A percentile compares a stretch with the other conserved stretches of the same genome.
Conservation (phyloP, 176 grass and related monocot genomes). For the Eleusine coracana region DNA sequence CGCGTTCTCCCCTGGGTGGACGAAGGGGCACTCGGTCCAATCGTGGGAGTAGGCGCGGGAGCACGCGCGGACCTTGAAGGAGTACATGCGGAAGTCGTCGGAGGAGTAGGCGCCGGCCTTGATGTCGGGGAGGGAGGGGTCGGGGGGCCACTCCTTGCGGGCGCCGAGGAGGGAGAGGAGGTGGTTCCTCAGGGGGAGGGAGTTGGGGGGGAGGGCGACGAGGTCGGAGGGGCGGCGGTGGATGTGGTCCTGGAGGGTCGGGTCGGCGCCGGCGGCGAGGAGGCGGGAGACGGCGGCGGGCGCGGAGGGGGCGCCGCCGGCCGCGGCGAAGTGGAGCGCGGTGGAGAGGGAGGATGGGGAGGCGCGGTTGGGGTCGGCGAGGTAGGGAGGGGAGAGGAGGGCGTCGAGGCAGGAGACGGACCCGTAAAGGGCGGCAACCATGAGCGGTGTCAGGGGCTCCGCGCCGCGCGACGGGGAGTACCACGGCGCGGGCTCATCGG, state of each 20-base stretch:
- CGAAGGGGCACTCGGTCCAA: constrained; percentile 90
- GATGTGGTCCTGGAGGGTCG: constrained; percentile 46
- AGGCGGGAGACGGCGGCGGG: constrained; percentile 49
- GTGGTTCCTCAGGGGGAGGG: constrained; percentile 43
- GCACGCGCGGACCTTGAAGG: constrained; percentile 83
- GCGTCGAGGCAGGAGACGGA: constrained; percentile 50
- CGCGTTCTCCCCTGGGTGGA: constrained; percentile 87
- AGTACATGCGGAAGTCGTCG: constrained; percentile 84
- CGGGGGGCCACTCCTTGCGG: constrained; percentile 78
- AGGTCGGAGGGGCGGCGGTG: constrained; percentile 59
- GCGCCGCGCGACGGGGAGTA: constrained; percentile 50
- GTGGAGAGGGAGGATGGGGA: constrained; percentile 49
- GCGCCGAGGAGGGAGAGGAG: constrained; percentile 52
- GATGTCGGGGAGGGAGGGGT: constrained; percentile 77
- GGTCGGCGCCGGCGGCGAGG: constrained; percentile 58
- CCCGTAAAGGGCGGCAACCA: constrained; percentile 72
- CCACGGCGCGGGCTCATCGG: constrained; percentile 60
- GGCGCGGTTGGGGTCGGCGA: constrained; percentile 53
- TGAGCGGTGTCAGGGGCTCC: constrained; percentile 63
- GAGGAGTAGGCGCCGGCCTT: constrained; percentile 79
- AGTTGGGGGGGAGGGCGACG: constrained; percentile 40
- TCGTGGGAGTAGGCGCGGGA: constrained; percentile 82
- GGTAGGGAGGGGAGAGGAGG: constrained; percentile 51
- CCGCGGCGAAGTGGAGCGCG: constrained; percentile 64
- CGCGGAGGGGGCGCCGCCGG: constrained; percentile 44